Conservation (phyloP, 495 filamentous ascomycete species). For the Aspergillus bertholletiae region DNA sequence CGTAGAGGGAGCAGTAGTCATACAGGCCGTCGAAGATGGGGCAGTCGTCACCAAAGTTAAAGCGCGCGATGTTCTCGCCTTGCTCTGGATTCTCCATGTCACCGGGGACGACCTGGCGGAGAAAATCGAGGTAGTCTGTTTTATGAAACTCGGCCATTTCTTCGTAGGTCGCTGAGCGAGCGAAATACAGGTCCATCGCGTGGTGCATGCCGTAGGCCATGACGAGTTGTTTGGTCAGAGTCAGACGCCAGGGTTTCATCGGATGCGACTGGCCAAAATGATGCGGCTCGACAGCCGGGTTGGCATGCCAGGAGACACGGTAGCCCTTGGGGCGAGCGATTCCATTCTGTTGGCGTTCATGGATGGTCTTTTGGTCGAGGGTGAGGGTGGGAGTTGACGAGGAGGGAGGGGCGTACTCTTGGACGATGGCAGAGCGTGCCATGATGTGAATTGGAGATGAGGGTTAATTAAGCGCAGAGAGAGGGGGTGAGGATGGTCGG, state of each 20-base stretch:
- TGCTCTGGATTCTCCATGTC: slow-evolving; percentile 46
- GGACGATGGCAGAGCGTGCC: slow-evolving; percentile 56
- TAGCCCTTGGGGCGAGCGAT: slow-evolving; percentile 77
- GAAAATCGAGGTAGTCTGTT: slow-evolving; percentile 84
- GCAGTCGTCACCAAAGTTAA: slow-evolving; percentile 92
- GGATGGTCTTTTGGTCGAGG: slow-evolving; percentile 61
- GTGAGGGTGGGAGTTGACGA: slow-evolving; percentile 56
- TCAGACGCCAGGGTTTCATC: slow-evolving; percentile 98
- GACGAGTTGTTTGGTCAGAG: slow-evolving; percentile 89
- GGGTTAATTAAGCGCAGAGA: background rate
- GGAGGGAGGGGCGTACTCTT: slow-evolving; percentile 62
- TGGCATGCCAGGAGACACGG: slow-evolving; percentile 96
- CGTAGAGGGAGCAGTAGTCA: slow-evolving; percentile 91
- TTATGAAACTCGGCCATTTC: slow-evolving; percentile 87
- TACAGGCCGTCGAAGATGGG: slow-evolving; percentile 95
- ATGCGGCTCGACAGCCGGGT: slow-evolving; percentile 90
- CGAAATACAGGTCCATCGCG: slow-evolving; percentile 88
- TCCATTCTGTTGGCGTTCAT: slow-evolving; percentile 66
- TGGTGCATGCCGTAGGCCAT: slow-evolving; percentile 91
- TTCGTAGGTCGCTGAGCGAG: slow-evolving; percentile 77
- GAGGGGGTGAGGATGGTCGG: background rate
- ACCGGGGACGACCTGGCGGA: slow-evolving; percentile 45
- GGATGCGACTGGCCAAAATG: slow-evolving; percentile 95
- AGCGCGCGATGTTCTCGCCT: slow-evolving; percentile 44
- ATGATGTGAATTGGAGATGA: slow-evolving; percentile 20